Conservation (phyloP, 129 eudicot genomes). For the Flaveria trinervia region DNA sequence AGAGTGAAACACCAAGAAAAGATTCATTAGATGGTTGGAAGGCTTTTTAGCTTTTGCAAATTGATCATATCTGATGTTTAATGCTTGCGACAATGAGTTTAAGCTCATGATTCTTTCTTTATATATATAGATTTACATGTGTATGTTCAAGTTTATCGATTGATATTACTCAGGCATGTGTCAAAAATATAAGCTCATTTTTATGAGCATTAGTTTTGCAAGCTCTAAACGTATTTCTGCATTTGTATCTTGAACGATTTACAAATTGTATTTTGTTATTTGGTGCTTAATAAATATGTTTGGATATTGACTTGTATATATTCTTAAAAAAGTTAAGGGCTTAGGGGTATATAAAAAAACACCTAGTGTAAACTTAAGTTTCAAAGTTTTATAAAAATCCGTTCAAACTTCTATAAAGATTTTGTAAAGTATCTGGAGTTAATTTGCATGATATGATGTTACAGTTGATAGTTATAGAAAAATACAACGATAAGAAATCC, state of each 20-base stretch:
- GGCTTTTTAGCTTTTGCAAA: slow-evolving; percentile 54
- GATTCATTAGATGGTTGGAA: slow-evolving; percentile 74
- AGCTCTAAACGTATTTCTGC: slow-evolving; percentile 3
- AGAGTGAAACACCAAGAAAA: slow-evolving; percentile 57
- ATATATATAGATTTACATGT: slow-evolving; percentile 19
- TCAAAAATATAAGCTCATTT: slow-evolving; percentile 22
- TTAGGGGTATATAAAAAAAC: no score
- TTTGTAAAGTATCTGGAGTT: no score
- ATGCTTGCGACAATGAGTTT: slow-evolving; percentile 11
- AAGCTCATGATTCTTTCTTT: slow-evolving; percentile 24
- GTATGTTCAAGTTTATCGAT: slow-evolving; percentile 3
- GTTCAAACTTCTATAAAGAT: no score
- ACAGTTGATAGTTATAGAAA: no score
- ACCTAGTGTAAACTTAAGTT: no score
- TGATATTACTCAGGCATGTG: background rate
- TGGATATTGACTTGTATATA: no score
- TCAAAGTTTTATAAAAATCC: no score
- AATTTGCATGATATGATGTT: no score
- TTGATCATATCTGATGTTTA: slow-evolving; percentile 18
- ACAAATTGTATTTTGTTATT: background rate
- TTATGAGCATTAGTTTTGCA: slow-evolving; percentile 21
- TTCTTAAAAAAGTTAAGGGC: no score
- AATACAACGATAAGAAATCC: no score
- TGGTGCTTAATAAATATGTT: background rate
- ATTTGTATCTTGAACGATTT: background rate